Evolutionary conservation across 331 rosid genomes (phyloP), one percentile per base, ranked within the genome.

Genomic region (Arachis monticola): DNA sequence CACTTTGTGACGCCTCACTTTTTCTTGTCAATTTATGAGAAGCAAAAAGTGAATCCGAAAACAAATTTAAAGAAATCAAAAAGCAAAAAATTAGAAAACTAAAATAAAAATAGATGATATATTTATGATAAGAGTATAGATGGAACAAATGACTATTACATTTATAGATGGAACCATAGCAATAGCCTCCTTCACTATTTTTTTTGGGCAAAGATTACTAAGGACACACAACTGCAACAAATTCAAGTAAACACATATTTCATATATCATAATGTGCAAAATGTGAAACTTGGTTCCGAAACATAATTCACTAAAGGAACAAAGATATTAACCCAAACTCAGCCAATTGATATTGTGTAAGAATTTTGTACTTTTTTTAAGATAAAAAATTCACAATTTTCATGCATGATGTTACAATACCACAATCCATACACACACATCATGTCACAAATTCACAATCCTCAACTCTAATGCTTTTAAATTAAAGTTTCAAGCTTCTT

Each of bases 181-280:
- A 80, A 86, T 94, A 60, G 99, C 99, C 88, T 94, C 99, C 88
- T 94, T 97, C 74, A 94, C 99, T 58, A 97, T 17, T 17, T 17
- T 94, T 87, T 94, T 97, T 5, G 99, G 99, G 79, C 99, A 94
- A 76, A 94, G 97, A 87, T 94, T 94, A 40, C 97, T 97, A 69
- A 94, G 99, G 68, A 94, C 99, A 81, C 97, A 94, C 35, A 94
- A 85, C 99, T 94, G 87, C 87, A 85, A 60, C 66, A 67, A 14
- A 69, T 57, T 67, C 63, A 78, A 73, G 72, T 55, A 55, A 40
- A 64, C 60, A 58, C 12, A 30, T 62, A 27, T 46, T 46, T 70
- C 44, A 14, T 38, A 40, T 30, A 42, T 12, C 72, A 57, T 40
- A 11, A 2, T 30, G 62, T 56, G 12, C 70, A 17, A 62, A 74